Percentiles rank a stretch among this genome's conserved stretches.
Conservation (phyloP, 352 stramenopile species). For the Elongisporangium anandrum region DNA sequence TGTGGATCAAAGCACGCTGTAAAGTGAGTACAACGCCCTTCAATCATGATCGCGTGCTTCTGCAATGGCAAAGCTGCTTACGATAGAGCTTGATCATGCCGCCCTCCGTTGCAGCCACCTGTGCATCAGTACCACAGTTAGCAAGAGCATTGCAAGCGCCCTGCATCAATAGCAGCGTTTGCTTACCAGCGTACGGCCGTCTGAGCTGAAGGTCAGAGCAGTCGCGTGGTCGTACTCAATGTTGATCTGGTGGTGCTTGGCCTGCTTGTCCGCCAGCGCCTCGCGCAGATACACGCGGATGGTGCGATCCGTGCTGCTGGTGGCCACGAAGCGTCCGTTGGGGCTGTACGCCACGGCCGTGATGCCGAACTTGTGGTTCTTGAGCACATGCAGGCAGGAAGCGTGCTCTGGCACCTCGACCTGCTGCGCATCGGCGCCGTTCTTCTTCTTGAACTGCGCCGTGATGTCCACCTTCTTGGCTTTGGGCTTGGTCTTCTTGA, state of each 20-base stretch:
- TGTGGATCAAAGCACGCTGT: constrained; percentile 8
- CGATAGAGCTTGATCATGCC: constrained; percentile 70
- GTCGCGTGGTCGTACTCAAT: constrained; percentile 81
- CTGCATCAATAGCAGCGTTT: not conserved
- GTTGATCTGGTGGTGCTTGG: constrained; percentile 54
- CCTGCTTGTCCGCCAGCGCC: constrained; percentile 55
- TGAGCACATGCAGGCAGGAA: constrained; percentile 40
- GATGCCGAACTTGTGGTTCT: constrained; percentile 68
- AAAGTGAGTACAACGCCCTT: too few relatives aligned
- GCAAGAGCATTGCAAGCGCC: not conserved
- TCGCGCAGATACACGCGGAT: constrained; percentile 70
- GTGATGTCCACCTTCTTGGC: constrained; percentile 66
- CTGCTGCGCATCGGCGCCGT: constrained; percentile 16
- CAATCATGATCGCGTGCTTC: too few relatives aligned
- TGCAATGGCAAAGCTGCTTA: too few relatives aligned
- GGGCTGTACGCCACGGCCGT: constrained; percentile 67
- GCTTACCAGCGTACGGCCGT: constrained; percentile 63
- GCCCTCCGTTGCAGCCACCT: constrained; percentile 60
- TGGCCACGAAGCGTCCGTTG: constrained; percentile 76
- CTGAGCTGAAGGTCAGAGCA: constrained; percentile 68
- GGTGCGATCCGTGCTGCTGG: constrained; percentile 67
- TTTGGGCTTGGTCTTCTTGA: constrained; percentile 65
- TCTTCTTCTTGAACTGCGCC: constrained; percentile 67
- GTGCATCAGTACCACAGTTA: not conserved
- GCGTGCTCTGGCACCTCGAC: constrained; percentile 25